phyloP scores from a whole-genome alignment of 1,284 basidiomycete species.

The Melampsora americana region DNA sequence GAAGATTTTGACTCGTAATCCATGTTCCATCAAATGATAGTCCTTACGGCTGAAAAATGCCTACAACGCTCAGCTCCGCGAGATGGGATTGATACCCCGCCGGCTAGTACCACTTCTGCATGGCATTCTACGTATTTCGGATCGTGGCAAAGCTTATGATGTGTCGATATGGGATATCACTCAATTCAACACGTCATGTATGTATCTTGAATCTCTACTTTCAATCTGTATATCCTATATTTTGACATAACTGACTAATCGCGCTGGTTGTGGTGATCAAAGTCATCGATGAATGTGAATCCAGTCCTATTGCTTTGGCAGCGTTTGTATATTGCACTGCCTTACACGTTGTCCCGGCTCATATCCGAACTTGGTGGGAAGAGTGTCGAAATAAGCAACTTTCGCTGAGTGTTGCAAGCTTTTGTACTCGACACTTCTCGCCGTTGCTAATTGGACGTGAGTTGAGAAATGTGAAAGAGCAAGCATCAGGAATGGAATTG shows the following conservation, averaged over 20 bases:
- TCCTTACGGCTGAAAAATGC: slow-evolving; percentile 73
- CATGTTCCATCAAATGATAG: slow-evolving; percentile 54
- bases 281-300: slow-evolving; percentile 50
- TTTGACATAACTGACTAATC: slow-evolving; percentile 53
- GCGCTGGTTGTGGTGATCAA: slow-evolving; percentile 58
- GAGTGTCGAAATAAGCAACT: slow-evolving; percentile 86
- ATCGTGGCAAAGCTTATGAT: slow-evolving; percentile 66
- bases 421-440: slow-evolving; percentile 83
- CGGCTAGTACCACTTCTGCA: slow-evolving; percentile 75
- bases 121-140: slow-evolving; percentile 65
- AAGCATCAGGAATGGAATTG: slow-evolving; percentile 64
- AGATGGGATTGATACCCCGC: slow-evolving; percentile 64
- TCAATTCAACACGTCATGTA: slow-evolving; percentile 77
- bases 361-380: slow-evolving; percentile 79
- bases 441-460: slow-evolving; percentile 82
- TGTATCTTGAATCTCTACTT: slow-evolving; percentile 51
- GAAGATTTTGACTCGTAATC: no score
- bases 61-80: slow-evolving; percentile 81
- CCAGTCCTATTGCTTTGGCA: slow-evolving; percentile 63
- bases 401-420: slow-evolving; percentile 68
- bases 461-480: slow-evolving; percentile 70
- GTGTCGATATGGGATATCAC: slow-evolving; percentile 78
- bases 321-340: slow-evolving; percentile 85
- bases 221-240: background rate
- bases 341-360: slow-evolving; percentile 72